These are phyloP conservation scores for Coriaria nepalensis DNA, from an alignment of 306 rosid species.

Conservation along the genomic window DNA sequence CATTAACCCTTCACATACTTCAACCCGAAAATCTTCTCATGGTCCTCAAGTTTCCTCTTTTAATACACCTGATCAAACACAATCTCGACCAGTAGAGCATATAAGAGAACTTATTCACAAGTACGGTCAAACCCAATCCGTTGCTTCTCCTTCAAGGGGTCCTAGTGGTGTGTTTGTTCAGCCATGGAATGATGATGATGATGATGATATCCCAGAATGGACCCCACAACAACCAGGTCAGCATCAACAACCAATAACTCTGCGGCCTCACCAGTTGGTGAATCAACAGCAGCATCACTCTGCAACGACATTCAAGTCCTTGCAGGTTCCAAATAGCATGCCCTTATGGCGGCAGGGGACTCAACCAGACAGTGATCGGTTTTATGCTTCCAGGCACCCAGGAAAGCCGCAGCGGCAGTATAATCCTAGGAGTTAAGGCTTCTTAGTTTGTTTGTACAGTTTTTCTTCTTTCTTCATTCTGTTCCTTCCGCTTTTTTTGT, in stretches of 20 bases:
- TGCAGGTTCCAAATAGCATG: background rate
- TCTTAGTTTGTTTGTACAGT: too few relatives aligned
- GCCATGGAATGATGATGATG: slow-evolving; percentile 74
- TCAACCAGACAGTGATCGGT: background rate
- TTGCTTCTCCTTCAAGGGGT: slow-evolving; percentile 16
- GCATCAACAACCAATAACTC: background rate
- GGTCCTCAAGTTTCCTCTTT: slow-evolving; percentile 13
- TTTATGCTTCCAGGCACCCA: too few relatives aligned
- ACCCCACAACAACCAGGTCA: slow-evolving; percentile 33
- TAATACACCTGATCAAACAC: slow-evolving; percentile 19
- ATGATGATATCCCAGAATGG: slow-evolving; percentile 79
- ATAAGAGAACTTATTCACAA: slow-evolving; percentile 75
- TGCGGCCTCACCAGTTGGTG: slow-evolving; percentile 28
- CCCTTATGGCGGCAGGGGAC: slow-evolving; percentile 12
- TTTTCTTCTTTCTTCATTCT: too few relatives aligned
- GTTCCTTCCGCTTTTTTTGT: too few relatives aligned
- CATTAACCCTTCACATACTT: background rate
- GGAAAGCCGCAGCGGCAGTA: too few relatives aligned
- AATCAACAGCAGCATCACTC: slow-evolving; percentile 16
- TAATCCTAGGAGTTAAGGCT: too few relatives aligned
- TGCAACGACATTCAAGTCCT: slow-evolving; percentile 9
- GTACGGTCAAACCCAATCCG: slow-evolving; percentile 45
- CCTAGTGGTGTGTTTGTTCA: slow-evolving; percentile 24
- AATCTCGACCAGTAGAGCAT: slow-evolving; percentile 52
- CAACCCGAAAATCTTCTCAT: slow-evolving; percentile 17